Conservation (phyloP, 192 early-diverging fungal genomes). For the Podila horticola region DNA sequence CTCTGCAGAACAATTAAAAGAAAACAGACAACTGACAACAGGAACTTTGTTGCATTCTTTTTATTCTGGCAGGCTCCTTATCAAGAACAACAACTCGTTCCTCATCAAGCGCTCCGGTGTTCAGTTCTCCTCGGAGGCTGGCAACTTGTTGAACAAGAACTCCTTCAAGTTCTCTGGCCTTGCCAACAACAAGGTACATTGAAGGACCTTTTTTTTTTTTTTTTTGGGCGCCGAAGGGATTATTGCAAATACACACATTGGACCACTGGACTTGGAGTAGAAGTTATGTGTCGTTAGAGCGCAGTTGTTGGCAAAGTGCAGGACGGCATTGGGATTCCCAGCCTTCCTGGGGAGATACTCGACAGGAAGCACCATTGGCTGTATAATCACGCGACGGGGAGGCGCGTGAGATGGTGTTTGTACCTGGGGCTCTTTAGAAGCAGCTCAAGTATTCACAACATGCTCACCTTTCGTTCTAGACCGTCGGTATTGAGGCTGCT, state of each 20-base stretch:
- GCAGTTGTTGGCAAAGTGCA: no score
- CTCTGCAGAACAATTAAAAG: no score
- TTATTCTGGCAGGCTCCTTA: constrained; percentile 58
- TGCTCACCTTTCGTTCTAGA: constrained; percentile 45
- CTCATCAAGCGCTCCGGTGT: constrained; percentile 84
- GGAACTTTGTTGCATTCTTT: not conserved
- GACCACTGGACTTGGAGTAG: not conserved
- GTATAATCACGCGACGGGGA: no score
- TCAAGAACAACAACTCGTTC: constrained; percentile 82
- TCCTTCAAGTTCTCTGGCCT: constrained; percentile 86
- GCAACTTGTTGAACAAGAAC: constrained; percentile 84
- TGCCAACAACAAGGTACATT: constrained; percentile 76
- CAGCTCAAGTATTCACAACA: no score
- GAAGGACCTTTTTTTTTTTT: not conserved
- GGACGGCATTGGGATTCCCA: no score
- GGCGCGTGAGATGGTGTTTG: no score
- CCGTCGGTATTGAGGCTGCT: constrained; percentile 66
- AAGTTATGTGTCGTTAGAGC: no score
- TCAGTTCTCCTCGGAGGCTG: constrained; percentile 76
- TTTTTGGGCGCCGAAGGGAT: no score
- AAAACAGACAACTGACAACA: no score
- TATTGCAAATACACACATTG: not conserved
- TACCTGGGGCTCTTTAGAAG: no score
- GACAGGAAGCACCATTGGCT: no score
- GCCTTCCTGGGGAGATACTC: no score